A percentile compares a stretch with the other conserved stretches of the same genome.
Evolutionary conservation across 1,139 yeast species (phyloP).

Genomic region (Taphrina communis): DNA sequence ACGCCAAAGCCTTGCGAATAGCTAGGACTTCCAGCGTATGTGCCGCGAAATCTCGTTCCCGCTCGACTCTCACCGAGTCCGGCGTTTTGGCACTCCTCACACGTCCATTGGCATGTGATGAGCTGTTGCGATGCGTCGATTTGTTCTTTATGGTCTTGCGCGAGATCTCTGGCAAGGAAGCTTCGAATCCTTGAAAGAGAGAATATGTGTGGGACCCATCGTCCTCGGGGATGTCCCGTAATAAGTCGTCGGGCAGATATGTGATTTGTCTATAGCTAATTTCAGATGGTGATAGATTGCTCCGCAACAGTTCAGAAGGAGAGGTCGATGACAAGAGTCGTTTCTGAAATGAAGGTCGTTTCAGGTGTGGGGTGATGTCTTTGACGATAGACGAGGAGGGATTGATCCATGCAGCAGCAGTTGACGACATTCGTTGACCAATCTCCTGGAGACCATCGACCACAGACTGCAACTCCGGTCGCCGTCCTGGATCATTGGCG

Average conservation of each 20-base stretch:
- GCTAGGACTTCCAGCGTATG: slow-evolving; percentile 63
- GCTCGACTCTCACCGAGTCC: slow-evolving; percentile 49
- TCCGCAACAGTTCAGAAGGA: slow-evolving; percentile 55
- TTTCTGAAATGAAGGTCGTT: slow-evolving; percentile 37
- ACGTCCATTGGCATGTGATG: slow-evolving; percentile 21
- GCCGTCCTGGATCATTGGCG: not conserved
- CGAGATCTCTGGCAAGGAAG: slow-evolving; percentile 55
- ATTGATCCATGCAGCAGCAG: slow-evolving; percentile 41
- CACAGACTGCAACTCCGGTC: slow-evolving; percentile 30
- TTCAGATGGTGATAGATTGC: slow-evolving; percentile 49
- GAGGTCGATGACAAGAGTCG: slow-evolving; percentile 49
- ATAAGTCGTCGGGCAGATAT: slow-evolving; percentile 63
- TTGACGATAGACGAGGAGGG: slow-evolving; percentile 39
- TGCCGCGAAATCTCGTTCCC: slow-evolving; percentile 55
- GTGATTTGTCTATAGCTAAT: slow-evolving; percentile 53
- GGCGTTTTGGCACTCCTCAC: slow-evolving; percentile 22
- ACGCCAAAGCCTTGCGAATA: slow-evolving; percentile 65
- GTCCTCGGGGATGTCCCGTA: slow-evolving; percentile 58
- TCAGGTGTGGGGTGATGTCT: slow-evolving; percentile 39
- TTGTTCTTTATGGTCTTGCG: slow-evolving; percentile 21
- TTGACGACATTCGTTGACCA: slow-evolving; percentile 37
- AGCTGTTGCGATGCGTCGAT: slow-evolving; percentile 13
- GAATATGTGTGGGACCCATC: slow-evolving; percentile 54
- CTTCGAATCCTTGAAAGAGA: slow-evolving; percentile 70
- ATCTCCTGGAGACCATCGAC: slow-evolving; percentile 35